A percentile compares a stretch with the other conserved stretches of the same genome.
These are phyloP conservation scores for Rhynchosporium secalis DNA, from an alignment of 2,329 filamentous ascomycete genomes.

Conservation along the genomic window DNA sequence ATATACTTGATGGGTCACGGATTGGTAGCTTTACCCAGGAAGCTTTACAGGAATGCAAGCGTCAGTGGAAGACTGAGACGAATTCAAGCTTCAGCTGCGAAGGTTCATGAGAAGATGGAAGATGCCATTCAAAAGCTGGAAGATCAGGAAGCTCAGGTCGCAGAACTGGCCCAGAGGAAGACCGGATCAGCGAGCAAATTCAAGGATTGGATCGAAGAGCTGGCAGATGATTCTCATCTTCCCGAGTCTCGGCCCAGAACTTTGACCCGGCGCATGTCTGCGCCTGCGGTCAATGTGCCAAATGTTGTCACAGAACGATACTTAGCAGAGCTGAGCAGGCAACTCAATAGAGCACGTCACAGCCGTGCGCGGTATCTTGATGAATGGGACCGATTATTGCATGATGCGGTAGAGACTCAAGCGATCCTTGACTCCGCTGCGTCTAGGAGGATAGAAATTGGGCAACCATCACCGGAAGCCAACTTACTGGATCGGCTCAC, in stretches of 20 bases:
- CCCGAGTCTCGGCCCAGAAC: slow-evolving; percentile 59
- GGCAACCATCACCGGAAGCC: slow-evolving; percentile 55
- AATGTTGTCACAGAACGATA: slow-evolving; percentile 91
- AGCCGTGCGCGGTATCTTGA: slow-evolving; percentile 78
- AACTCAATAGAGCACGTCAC: slow-evolving; percentile 79
- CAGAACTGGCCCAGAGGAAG: slow-evolving; percentile 78
- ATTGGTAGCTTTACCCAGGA: slow-evolving; percentile 83
- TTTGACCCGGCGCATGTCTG: slow-evolving; percentile 44
- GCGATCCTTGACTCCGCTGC: slow-evolving; percentile 79
- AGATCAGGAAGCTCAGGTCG: slow-evolving; percentile 77
- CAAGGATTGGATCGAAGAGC: slow-evolving; percentile 93
- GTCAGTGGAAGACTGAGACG: slow-evolving; percentile 71
- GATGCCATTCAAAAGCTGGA: slow-evolving; percentile 80
- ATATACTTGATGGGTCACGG: slow-evolving; percentile 99
- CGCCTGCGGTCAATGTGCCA: slow-evolving; percentile 57
- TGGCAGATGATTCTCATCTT: slow-evolving; percentile 73
- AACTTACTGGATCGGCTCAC: slow-evolving; percentile 55
- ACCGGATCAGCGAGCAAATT: slow-evolving; percentile 73
- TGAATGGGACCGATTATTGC: slow-evolving; percentile 81
- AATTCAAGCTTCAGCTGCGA: slow-evolving; percentile 77
- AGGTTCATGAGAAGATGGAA: slow-evolving; percentile 81
- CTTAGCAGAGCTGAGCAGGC: slow-evolving; percentile 83
- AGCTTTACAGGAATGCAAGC: slow-evolving; percentile 76
- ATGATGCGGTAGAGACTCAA: slow-evolving; percentile 73
- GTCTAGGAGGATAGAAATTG: slow-evolving; percentile 79